Conservation (phyloP, 805 yeast genomes). For the Helenozyma rhizophorensis region DNA sequence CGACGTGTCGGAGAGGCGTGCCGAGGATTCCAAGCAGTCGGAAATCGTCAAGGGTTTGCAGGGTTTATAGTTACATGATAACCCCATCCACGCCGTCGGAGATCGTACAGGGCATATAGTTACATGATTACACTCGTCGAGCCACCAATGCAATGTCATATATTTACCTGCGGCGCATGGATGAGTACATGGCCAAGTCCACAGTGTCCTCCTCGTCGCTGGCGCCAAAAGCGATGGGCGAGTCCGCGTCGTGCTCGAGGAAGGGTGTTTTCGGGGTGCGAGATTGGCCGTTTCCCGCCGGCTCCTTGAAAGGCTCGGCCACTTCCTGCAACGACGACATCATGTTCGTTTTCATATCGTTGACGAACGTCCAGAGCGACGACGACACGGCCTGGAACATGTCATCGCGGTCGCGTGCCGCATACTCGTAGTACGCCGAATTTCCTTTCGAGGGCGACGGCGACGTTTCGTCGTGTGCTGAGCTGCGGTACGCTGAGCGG, state of each 20-base stretch:
- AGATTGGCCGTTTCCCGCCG: background rate
- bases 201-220: conserved; percentile 18
- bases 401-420: conserved; percentile 20
- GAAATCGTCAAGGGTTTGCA: conserved; percentile 39
- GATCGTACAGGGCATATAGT: too few relatives aligned
- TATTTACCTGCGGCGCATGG: conserved; percentile 10
- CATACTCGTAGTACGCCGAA: background rate
- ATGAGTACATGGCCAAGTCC: conserved; percentile 25
- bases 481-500: too few relatives aligned
- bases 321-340: conserved; percentile 7
- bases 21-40: conserved; percentile 29
- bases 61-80: conserved; percentile 27
- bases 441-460: too few relatives aligned
- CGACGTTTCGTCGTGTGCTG: too few relatives aligned
- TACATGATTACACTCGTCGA: too few relatives aligned
- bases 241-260: background rate
- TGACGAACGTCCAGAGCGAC: conserved; percentile 41
- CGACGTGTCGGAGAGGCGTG: conserved; percentile 26
- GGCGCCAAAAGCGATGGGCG: background rate
- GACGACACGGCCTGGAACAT: conserved; percentile 39
- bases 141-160: too few relatives aligned
- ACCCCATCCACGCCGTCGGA: too few relatives aligned
- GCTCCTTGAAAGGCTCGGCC: conserved; percentile 1
- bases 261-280: background rate
- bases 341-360: conserved; percentile 29